Evolutionary conservation across 2,329 filamentous ascomycete species (phyloP), one percentile per base, ranked within the genome.

Genomic region (Fusarium dlaminii): DNA sequence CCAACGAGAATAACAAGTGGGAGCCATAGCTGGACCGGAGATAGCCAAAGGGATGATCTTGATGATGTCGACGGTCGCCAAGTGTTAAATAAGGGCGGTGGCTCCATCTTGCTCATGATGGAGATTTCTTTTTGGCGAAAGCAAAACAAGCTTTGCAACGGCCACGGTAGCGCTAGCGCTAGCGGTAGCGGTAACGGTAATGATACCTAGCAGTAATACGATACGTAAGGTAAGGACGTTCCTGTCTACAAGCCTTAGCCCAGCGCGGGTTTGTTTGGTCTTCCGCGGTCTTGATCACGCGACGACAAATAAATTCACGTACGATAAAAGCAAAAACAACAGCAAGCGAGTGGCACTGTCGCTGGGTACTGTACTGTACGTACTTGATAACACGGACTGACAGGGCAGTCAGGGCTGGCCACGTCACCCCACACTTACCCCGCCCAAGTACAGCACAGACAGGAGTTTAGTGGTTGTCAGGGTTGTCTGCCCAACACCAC

Each of bases 1-100:
- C 20, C 27, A 0, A 22, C 0, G 1, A 29, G 12, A 10, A 46
- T 0, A 7, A 10, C 0, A 10, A 22, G 18, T 1, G 18, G 13
- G 18, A 22, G 45, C 12, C 13, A 29, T 46, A 29, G 1, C 5
- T 4, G 5, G 10, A 1, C 6, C 4, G 2, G 27, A 20, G 5
- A 22, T 5, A 20, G 5, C 27, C 18, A 46, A 29, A 22, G 5
- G 27, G 45, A 22, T 4, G 45, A 22, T 4, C 29, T 46, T 11
- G 6, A 29, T 27, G n/a, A 40, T 45, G 15, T 45, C 4, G 12
- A 20, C 5, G 5, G 45, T 7, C 27, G 27, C 18, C 2, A 2
- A 22, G 20, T 30, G 27, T 18, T 13, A 6, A 27, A 13, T 24
- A 24, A 27, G 8, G 42, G 42, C 15, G n/a, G n/a, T n/a, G 18